Evolutionary conservation across 495 filamentous ascomycete species (phyloP), one percentile per base, ranked within the genome.

Genomic region (Penicillium simplicissimum): DNA sequence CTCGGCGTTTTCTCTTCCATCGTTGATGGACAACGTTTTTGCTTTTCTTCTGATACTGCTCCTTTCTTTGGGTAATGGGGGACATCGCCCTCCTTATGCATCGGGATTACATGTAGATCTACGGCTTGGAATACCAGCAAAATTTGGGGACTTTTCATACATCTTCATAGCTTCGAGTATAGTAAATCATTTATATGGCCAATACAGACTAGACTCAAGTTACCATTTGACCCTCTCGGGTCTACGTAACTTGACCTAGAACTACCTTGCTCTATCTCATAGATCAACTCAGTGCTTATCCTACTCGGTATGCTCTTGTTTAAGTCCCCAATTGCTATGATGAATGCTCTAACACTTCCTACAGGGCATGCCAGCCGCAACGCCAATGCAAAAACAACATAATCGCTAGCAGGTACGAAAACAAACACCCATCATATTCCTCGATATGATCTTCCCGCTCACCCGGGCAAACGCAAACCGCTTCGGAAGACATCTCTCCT

Each of bases 81-180:
- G 8, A 40, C 49, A 23, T 49, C 11, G 11, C 23, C 45, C 43
- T 21, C 19, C 8, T 21, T 55, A 40, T 55, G 37, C 57, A 51
- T 64, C 34, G 37, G 23, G 8, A 49, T 63, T 52, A 57, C 61
- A 61, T 64, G 55, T 67, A 49, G 45, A 64, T 60, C 40, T 62
- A 58, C 49, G 42, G 21, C 36, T 51, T 10, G 35, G 37, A 60
- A 35, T 59, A 38, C 57, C 45, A 43, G 37, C 34, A 25, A 19
- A 23, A 48, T 11, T 31, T 49, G 23, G 19, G 45, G 45, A 49
- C 45, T 49, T 49, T 6, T 15, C 28, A 31, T 31, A 31, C 28
- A n/a, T n/a, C n/a, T n/a, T 31, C 6, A 31, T 31, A 31, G 28
- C 28, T 7, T 31, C 6, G 28, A 31, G 28, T 31, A 25, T 25